Evolutionary conservation across 306 rosid species (phyloP).

Genomic region (Citrullus amarus): DNA sequence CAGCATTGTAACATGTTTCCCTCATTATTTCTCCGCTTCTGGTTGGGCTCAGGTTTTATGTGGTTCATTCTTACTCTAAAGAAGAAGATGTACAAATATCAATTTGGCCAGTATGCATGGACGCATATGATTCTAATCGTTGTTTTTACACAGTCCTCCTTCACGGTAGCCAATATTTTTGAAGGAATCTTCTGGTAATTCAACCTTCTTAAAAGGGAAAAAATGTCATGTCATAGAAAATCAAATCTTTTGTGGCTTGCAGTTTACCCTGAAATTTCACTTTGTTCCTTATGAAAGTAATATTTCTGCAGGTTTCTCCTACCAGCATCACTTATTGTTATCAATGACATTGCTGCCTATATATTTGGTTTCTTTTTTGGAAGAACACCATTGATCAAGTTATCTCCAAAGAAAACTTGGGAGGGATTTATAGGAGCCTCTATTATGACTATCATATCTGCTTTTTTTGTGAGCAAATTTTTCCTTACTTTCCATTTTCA

Average conservation of each 20-base stretch:
- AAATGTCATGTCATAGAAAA: neutral
- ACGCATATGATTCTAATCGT: slow-evolving; percentile 97
- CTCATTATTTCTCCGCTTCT: neutral
- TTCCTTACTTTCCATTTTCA: neutral
- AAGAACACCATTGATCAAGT: slow-evolving; percentile 88
- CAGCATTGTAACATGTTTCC: neutral
- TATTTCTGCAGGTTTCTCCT: slow-evolving; percentile 85
- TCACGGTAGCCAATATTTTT: slow-evolving; percentile 92
- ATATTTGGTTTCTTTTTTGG: slow-evolving; percentile 91
- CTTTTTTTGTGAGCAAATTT: slow-evolving; percentile 58
- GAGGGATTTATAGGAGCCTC: slow-evolving; percentile 99
- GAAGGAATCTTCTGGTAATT: slow-evolving; percentile 95
- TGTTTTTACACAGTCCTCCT: slow-evolving; percentile 91
- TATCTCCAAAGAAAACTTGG: slow-evolving; percentile 99
- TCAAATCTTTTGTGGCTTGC: neutral
- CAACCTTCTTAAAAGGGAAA: neutral
- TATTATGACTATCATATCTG: slow-evolving; percentile 75
- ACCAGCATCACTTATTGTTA: slow-evolving; percentile 88
- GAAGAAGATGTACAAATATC: slow-evolving; percentile 99
- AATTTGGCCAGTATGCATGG: slow-evolving; percentile 99
- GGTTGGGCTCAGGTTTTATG: slow-evolving; percentile 68
- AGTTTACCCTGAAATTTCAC: neutral
- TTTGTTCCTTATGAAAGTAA: slow-evolving; percentile 14
- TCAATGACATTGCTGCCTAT: slow-evolving; percentile 96
- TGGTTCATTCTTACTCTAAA: slow-evolving; percentile 96